phyloP scores from a whole-genome alignment of 225 moss, liverwort and hornwort genomes.

The Polytrichum formosum region DNA sequence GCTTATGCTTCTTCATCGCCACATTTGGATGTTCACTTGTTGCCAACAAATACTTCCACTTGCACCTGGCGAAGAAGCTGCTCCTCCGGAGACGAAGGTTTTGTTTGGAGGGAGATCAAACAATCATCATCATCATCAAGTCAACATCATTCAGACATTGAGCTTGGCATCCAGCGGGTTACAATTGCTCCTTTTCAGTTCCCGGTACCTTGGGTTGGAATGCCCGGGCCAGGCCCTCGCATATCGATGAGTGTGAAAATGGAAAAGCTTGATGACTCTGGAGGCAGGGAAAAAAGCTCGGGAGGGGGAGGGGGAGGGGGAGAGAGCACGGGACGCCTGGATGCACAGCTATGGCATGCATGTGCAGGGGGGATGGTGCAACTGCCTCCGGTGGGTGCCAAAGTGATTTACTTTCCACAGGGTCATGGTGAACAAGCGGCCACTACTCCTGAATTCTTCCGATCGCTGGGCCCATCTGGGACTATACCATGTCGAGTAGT shows the following conservation, averaged over 20 bases:
- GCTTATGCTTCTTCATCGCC: too few species aligned
- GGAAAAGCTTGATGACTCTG: conserved; percentile 79
- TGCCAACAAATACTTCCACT: background rate
- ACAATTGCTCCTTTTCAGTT: conserved; percentile 62
- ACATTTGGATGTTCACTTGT: background rate
- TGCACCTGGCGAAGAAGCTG: background rate
- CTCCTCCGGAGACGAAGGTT: background rate
- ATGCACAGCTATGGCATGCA: conserved; percentile 98
- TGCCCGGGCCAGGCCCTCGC: conserved; percentile 85
- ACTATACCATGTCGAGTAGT: conserved; percentile 80
- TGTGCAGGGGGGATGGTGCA: conserved; percentile 99
- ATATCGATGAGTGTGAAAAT: conserved; percentile 86
- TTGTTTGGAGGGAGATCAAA: conserved; percentile 1
- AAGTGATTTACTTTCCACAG: conserved; percentile 96
- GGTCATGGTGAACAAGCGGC: conserved; percentile 99
- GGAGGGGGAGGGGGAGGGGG: conserved; percentile 14
- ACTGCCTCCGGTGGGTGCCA: conserved; percentile 82
- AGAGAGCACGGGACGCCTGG: conserved; percentile 65
- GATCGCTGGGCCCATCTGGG: conserved; percentile 65
- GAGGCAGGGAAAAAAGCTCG: conserved; percentile 44
- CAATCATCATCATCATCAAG: background rate
- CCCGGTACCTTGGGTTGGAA: conserved; percentile 75
- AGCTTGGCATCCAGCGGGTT: conserved; percentile 12
- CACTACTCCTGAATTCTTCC: conserved; percentile 82
- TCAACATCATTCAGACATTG: conserved; percentile 1